Evolutionary conservation across 352 stramenopile genomes (phyloP), one percentile per base, ranked within the genome.

Genomic region (Phytophthora litchii): DNA sequence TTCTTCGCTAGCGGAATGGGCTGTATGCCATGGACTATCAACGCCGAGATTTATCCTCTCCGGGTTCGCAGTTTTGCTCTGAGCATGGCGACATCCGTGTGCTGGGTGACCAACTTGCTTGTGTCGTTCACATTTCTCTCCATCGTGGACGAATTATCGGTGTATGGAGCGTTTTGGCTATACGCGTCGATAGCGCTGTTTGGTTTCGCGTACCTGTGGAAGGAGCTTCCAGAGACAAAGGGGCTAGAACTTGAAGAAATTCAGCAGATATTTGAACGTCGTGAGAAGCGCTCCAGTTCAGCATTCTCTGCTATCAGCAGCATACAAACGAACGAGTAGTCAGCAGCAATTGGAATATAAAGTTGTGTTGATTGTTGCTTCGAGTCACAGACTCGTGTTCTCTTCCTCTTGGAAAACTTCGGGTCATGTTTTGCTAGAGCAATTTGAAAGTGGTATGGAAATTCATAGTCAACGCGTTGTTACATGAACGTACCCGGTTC

Each of bases 21-120:
- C 5, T 90, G 78, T 29, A 91, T 98, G 74, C 93, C 94, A 1
- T 99, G 95, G 94, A 98, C 93, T 0, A 95, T 99, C 60, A 98
- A 98, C 64, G 86, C 88, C n/a, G 95, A 99, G 72, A 98, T 99
- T 60, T 99, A 97, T 67, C 91, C 92, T 3, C 68, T 97, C 3
- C 76, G 85, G 20, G 87, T 91, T n/a, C 92, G 96, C 42, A 96
- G 87, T 40, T 81, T 97, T 17, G 88, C 85, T 9, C 79, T 97
- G 14, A 96, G 88, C 47, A 70, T 94, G 8, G 83, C 92, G 3
- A 98, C 96, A 3, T 89, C 88, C 0, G 85, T 94, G 13, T 98
- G 97, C 67, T 98, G 95, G 94, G 38, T 97, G 54, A 76, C 80
- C 12, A 98, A 98, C 67, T 59, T 98, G 5, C 27, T 98, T 19